phyloP scores from a whole-genome alignment of 345 rosid genomes.

The Eucalyptus viminalis region DNA sequence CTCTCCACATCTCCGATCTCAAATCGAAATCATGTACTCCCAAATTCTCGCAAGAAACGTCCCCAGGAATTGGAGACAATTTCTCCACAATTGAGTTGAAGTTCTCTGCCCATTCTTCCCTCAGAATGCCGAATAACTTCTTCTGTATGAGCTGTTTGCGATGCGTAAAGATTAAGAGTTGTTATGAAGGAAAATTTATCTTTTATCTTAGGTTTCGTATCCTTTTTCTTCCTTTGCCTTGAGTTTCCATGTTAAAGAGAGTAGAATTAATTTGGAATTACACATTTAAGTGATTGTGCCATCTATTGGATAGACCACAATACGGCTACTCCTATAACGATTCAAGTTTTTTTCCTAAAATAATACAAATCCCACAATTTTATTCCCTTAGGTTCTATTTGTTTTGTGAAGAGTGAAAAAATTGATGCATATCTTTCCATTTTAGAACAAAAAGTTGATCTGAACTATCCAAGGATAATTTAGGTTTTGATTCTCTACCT shows the following conservation, averaged over 20 bases:
- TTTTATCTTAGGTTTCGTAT: background rate
- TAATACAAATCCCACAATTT: background rate
- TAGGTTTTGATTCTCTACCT: background rate
- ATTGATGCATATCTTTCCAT: background rate
- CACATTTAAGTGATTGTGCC: background rate
- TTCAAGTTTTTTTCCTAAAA: background rate
- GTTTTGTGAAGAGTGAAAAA: background rate
- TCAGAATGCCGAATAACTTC: background rate
- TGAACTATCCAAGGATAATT: background rate
- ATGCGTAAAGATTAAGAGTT: background rate
- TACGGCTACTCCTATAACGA: background rate
- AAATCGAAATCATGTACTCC: slow-evolving; percentile 8
- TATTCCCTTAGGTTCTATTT: background rate
- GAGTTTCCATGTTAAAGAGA: background rate
- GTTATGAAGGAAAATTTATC: background rate
- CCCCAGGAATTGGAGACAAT: slow-evolving; percentile 10
- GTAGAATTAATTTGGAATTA: background rate
- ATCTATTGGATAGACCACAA: background rate
- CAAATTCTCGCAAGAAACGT: slow-evolving; percentile 2
- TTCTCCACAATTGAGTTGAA: background rate
- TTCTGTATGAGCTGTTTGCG: background rate
- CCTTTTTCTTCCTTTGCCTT: background rate
- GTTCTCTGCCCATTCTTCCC: background rate
- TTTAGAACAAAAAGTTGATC: background rate
- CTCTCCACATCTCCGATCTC: slow-evolving; percentile 8